Percentiles rank a stretch among this genome's conserved stretches.
Evolutionary conservation across 306 rosid species (phyloP).

Genomic region (Hylodesmum podocarpum): DNA sequence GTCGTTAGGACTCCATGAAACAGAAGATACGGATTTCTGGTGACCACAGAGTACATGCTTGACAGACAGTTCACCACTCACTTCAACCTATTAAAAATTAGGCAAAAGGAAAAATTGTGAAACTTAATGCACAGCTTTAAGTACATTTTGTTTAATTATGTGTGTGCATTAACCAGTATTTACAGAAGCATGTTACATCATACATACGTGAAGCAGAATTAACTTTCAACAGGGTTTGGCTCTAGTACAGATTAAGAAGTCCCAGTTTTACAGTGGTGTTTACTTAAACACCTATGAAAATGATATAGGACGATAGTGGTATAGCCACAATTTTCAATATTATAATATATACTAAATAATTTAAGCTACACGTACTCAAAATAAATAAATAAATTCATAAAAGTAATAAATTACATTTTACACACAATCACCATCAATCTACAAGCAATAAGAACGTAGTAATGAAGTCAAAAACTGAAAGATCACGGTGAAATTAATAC

Average conservation of each 20-base stretch:
- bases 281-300: background rate
- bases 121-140: background rate
- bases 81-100: slow-evolving; percentile 54
- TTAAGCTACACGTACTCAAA: background rate
- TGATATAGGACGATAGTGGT: background rate
- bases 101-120: background rate
- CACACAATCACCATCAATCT: background rate
- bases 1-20: slow-evolving; percentile 89
- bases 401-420: background rate
- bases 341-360: background rate
- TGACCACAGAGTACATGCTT: slow-evolving; percentile 79
- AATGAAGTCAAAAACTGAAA: background rate
- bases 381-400: background rate
- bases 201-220: background rate
- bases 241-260: background rate
- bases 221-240: background rate
- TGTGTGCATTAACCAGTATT: background rate
- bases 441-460: background rate
- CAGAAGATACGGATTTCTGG: slow-evolving; percentile 63
- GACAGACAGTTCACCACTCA: slow-evolving; percentile 48
- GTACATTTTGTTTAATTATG: background rate
- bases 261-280: background rate
- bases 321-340: background rate
- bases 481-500: background rate
- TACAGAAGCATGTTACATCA: slow-evolving; percentile 2